Percentiles rank a stretch among this genome's conserved stretches.
These are phyloP conservation scores for Phaeosphaeria sp. DNA, from an alignment of 2,329 filamentous ascomycete genomes.

Conservation along the genomic window DNA sequence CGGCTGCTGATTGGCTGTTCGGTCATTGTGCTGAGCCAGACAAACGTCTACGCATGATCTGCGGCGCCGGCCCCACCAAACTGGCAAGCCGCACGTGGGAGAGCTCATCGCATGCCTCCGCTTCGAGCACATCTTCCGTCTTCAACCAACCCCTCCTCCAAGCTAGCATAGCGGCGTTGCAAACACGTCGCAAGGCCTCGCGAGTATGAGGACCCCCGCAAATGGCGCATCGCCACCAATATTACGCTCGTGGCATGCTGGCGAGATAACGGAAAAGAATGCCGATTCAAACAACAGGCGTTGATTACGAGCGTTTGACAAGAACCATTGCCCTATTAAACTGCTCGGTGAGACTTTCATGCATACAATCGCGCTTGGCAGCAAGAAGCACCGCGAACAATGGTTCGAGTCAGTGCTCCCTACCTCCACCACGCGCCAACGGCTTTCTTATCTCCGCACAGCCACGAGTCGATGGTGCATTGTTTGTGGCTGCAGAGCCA, in stretches of 20 bases:
- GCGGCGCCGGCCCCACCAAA: background rate
- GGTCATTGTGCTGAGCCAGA: background rate
- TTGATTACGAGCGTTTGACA: background rate
- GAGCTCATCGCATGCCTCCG: background rate
- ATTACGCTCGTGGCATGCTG: background rate
- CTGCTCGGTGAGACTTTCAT: background rate
- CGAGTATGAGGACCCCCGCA: background rate
- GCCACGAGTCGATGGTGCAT: background rate
- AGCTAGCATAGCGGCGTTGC: background rate
- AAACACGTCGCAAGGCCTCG: background rate
- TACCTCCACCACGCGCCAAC: background rate
- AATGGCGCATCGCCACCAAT: background rate
- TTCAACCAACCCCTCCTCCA: background rate
- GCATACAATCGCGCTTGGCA: background rate
- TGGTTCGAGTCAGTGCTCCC: background rate
- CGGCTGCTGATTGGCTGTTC: no score
- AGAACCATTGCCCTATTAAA: background rate
- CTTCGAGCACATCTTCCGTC: background rate
- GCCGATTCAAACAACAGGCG: background rate
- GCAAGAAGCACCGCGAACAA: background rate
- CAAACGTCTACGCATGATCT: background rate
- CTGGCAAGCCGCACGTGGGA: background rate
- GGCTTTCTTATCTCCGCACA: background rate
- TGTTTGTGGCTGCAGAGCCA: background rate
- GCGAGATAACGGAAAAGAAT: background rate